Evolutionary conservation across 2,329 filamentous ascomycete species (phyloP), one percentile per base, ranked within the genome.

Genomic region (Pseudophaeomoniella oleicola): DNA sequence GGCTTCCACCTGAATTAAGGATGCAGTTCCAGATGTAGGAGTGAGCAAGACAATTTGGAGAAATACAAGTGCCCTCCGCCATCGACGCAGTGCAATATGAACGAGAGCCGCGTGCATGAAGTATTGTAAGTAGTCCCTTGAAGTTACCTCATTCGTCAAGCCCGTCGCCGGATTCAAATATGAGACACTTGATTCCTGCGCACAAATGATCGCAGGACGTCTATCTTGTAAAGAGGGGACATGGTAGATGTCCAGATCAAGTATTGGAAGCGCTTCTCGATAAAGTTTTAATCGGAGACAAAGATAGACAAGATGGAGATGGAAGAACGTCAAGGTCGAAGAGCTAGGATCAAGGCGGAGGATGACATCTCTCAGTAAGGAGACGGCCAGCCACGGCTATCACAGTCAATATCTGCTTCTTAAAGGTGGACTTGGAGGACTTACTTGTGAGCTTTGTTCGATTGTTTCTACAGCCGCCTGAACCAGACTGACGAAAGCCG

Each of bases 1-100:
- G 4, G 84, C 83, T 45, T 94, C 85, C 3, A 81, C 66, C 80
- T 90, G 90, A 35, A 92, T 68, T 53, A 76, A 78, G 55, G 79
- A 88, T 10, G 75, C 66, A 22, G 73, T 67, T 19, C 67, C 63
- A 36, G 63, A 66, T 0, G 68, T 64, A 1, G 86, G 83, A 39
- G 78, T 76, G 3, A 77, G 72, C 22, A 93, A 63, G 31, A 74
- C 71, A 40, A 72, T 67, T 46, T 75, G 72, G 16, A 86, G 66
- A 18, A 76, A 74, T 27, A 66, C 66, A 12, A 67, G 58, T 0
- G 81, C 78, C 39, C 69, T 70, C 13, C 57, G 51, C 79, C 81
- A 87, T 42, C 74, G 58, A 39, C 69, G 64, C 35, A 66, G 55
- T 2, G 67, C 63, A 49, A 78, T 73, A 51, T 76, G 79, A 30